phyloP scores from a whole-genome alignment of 2,329 filamentous ascomycete genomes.

The Fusarium sp. region DNA sequence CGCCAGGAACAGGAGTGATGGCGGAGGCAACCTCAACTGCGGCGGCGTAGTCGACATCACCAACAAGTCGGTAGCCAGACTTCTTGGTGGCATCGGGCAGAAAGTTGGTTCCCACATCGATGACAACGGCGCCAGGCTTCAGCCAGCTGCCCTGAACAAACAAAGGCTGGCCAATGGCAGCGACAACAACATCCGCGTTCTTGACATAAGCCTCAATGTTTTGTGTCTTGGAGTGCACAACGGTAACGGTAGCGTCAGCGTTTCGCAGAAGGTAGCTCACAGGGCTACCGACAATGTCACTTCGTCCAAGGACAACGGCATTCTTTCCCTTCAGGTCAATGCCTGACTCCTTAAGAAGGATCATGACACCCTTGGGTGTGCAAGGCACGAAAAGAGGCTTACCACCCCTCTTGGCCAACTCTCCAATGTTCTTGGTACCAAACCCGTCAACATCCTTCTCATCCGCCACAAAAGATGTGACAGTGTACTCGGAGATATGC shows the following conservation, averaged over 20 bases:
- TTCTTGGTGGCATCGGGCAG: constrained; percentile 90
- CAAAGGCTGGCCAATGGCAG: constrained; percentile 87
- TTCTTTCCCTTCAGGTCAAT: constrained; percentile 90
- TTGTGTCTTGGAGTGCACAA: constrained; percentile 91
- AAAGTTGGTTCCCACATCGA: constrained; percentile 98
- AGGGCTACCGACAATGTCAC: constrained; percentile 97
- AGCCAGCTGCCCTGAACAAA: constrained; percentile 97
- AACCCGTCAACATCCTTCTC: constrained; percentile 99
- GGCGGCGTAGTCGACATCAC: constrained; percentile 92
- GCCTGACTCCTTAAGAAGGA: constrained; percentile 84
- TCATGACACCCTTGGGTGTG: constrained; percentile 98
- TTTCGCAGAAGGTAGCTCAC: constrained; percentile 96
- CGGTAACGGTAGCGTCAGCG: constrained; percentile 94
- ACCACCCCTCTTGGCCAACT: constrained; percentile 95
- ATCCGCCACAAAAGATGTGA: constrained; percentile 91
- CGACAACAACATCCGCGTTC: constrained; percentile 88
- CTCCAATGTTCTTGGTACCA: constrained; percentile 92
- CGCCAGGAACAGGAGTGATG: constrained; percentile 96
- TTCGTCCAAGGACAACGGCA: constrained; percentile 92
- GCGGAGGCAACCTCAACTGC: constrained; percentile 88
- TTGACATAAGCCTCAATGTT: constrained; percentile 81
- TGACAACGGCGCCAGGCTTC: constrained; percentile 94
- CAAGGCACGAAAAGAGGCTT: constrained; percentile 91
- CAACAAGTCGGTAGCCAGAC: constrained; percentile 90
- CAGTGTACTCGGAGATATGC: constrained; percentile 88